Base-by-base conservation (phyloP, 257 asterid genomes). In the Agastache rugosa region DNA sequence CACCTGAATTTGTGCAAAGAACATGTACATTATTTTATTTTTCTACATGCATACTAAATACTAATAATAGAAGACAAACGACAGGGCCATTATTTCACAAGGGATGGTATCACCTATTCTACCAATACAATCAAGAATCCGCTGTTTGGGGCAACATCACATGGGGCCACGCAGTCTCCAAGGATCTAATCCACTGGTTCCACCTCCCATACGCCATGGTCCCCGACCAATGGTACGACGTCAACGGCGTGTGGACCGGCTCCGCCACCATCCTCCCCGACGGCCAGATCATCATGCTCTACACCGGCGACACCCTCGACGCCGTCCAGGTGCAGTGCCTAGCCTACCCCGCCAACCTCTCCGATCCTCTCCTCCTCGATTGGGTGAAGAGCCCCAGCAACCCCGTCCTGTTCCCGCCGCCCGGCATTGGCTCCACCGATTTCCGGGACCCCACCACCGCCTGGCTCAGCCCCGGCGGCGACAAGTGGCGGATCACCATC, bases 371-470 rank as follows among this genome's bases (percentile, higher is more conserved):
- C 69, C 92, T 92, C 47, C 50, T 87, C 1, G 76, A 88, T 0
- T 92, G 97, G 97, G 88, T 83, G 77, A 90, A 90, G 86, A 83
- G 86, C 78, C 67, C 81, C 29, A 79, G 44, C 2, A 92, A 92
- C 60, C 96, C 97, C 59, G 88, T 92, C 6, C 17, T 92, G 71
- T 78, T 85, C 70, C 97, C 97, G 2, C 97, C 97, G 0, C 96
- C 91, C 4, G 96, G 96, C 0, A 87, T 92, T 11, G 96, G 90
- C 2, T 0, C 11, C 3, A 84, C 62, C 74, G 96, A 92, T 65
- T 92, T 92, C 19, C 59, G 97, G 72, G 97, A 92, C 81, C 96
- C 97, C 6, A 88, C 96, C 1, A 90, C 97, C 6, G 97, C 96
- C 1, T 92, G 96, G 97, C 81, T 79, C 1, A 82, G 86, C 47